These are phyloP conservation scores for Auricularia auricula-judae DNA, from an alignment of 768 basidiomycete genomes.

Conservation along the genomic window DNA sequence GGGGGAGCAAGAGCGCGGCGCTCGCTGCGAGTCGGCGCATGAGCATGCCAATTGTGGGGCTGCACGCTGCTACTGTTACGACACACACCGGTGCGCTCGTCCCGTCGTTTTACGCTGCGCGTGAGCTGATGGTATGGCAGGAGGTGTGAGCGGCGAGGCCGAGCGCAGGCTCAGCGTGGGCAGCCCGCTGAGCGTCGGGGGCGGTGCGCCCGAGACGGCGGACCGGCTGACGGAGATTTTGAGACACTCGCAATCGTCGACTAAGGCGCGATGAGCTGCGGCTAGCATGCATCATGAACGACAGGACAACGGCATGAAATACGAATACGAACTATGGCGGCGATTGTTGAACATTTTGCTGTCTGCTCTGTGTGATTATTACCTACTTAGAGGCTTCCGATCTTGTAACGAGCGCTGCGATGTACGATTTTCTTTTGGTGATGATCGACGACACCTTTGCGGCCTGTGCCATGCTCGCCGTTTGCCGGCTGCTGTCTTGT, in stretches of 20 bases:
- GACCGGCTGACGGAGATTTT: not conserved
- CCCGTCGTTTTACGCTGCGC: not conserved
- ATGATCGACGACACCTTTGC: too few species aligned
- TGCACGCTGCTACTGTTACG: not conserved
- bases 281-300: not conserved
- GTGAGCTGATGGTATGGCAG: not conserved
- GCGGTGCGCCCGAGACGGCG: not conserved
- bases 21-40: not conserved
- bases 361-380: too few species aligned
- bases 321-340: too few species aligned
- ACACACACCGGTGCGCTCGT: not conserved
- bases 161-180: not conserved
- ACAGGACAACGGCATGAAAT: too few species aligned
- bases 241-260: not conserved
- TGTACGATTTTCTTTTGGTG: too few species aligned
- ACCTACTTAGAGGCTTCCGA: too few species aligned
- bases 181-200: not conserved
- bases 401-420: too few species aligned
- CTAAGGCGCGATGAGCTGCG: not conserved
- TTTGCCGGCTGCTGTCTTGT: too few species aligned
- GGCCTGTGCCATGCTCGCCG: too few species aligned
- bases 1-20: not conserved
- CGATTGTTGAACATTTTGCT: too few species aligned
- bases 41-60: not conserved
- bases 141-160: not conserved